These are phyloP conservation scores for Phyllosticta citrichinensis DNA, from an alignment of 2,329 filamentous ascomycete species.

Conservation along the genomic window DNA sequence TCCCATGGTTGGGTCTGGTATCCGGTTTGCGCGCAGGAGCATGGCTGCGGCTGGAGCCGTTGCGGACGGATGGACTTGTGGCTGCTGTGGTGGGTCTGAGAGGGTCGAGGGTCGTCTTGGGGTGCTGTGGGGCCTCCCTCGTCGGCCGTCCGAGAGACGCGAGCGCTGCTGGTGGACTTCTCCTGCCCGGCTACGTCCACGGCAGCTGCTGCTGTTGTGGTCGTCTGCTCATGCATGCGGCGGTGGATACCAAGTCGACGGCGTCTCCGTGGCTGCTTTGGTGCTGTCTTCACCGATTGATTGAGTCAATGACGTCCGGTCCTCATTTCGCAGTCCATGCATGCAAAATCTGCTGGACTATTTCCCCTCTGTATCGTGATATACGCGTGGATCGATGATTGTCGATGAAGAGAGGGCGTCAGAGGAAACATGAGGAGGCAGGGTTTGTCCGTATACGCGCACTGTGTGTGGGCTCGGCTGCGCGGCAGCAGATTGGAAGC, in stretches of 20 bases:
- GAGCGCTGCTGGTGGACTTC: not conserved
- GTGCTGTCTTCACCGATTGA: not conserved
- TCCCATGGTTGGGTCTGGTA: not conserved
- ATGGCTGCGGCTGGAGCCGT: not conserved
- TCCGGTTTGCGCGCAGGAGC: not conserved
- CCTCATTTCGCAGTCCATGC: not conserved
- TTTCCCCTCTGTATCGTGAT: not conserved
- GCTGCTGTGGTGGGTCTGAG: not conserved
- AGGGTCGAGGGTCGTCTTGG: not conserved
- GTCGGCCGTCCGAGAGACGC: not conserved
- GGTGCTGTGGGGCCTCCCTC: not conserved
- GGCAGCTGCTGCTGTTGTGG: not conserved
- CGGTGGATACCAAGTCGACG: not conserved
- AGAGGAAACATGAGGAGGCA: not conserved
- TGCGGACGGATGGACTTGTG: not conserved
- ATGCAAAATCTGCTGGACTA: not conserved
- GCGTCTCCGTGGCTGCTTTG: not conserved
- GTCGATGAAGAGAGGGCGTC: not conserved
- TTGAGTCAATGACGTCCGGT: not conserved
- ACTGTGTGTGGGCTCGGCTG: not conserved
- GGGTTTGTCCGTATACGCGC: not conserved
- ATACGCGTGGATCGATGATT: not conserved
- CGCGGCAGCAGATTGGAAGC: not conserved
- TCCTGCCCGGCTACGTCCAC: not conserved
- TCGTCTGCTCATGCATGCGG: not conserved